Percentiles rank a stretch among this genome's conserved stretches.
Conservation (phyloP, 495 filamentous ascomycete genomes). For the Penicillium diatomitis region DNA sequence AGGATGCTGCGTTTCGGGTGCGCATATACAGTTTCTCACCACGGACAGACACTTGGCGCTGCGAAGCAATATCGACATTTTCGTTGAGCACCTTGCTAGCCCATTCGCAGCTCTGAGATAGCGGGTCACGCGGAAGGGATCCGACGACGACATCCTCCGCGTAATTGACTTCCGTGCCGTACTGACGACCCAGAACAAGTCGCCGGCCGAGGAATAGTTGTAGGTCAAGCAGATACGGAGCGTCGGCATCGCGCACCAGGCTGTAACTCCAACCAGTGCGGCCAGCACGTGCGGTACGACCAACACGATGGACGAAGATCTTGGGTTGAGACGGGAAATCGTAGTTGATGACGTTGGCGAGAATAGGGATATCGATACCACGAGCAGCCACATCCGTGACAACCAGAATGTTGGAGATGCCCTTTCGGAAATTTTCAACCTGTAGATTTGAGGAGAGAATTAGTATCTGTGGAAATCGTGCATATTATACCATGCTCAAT, state of each 20-base stretch:
- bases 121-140: conserved; percentile 52
- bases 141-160: conserved; percentile 76
- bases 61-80: conserved; percentile 57
- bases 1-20: conserved; percentile 80
- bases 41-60: conserved; percentile 67
- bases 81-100: conserved; percentile 67
- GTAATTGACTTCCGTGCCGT: conserved; percentile 51
- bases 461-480: not conserved
- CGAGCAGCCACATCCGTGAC: conserved; percentile 95
- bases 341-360: conserved; percentile 98
- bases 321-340: conserved; percentile 97
- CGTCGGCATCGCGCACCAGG: conserved; percentile 74
- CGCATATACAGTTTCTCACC: conserved; percentile 87
- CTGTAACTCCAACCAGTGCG: conserved; percentile 90
- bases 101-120: conserved; percentile 70
- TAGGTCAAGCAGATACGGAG: conserved; percentile 86
- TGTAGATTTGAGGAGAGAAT: not conserved
- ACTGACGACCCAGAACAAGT: conserved; percentile 56
- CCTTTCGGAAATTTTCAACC: conserved; percentile 76
- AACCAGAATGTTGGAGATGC: conserved; percentile 82
- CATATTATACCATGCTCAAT: not conserved
- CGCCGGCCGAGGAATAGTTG: conserved; percentile 84
- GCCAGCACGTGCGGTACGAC: conserved; percentile 88
- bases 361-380: conserved; percentile 93
- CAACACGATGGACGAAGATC: conserved; percentile 92